A percentile compares a stretch with the other conserved stretches of the same genome.
Conservation (phyloP, 2,329 filamentous ascomycete species). For the Aspergillus versicolor region DNA sequence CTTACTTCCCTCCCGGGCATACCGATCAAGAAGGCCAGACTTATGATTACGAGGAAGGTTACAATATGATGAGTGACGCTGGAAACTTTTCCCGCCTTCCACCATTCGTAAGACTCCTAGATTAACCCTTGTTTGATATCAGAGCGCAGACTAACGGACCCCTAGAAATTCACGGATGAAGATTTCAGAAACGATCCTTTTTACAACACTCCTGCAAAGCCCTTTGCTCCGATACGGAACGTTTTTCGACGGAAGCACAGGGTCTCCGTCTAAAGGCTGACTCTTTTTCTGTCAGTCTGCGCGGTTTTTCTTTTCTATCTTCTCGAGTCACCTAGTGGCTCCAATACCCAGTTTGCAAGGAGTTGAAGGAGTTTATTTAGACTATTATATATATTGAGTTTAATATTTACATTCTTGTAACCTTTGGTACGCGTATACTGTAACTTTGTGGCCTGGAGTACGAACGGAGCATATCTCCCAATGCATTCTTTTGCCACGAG, state of each 20-base stretch:
- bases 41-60: slow-evolving; percentile 81
- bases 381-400: background rate
- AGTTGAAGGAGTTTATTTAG: background rate
- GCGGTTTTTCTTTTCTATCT: background rate
- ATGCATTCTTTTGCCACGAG: background rate
- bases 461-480: background rate
- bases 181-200: slow-evolving; percentile 43
- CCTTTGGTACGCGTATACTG: too few species aligned
- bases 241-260: slow-evolving; percentile 27
- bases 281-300: background rate
- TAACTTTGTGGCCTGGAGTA: background rate
- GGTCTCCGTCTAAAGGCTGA: slow-evolving; percentile 8
- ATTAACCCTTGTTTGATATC: background rate
- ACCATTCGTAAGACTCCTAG: slow-evolving; percentile 60
- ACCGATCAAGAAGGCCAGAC: slow-evolving; percentile 66
- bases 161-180: slow-evolving; percentile 41
- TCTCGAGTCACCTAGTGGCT: background rate
- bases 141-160: slow-evolving; percentile 12
- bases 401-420: too few species aligned
- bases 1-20: slow-evolving; percentile 71
- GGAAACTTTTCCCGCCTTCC: slow-evolving; percentile 73
- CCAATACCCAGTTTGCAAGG: background rate
- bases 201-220: slow-evolving; percentile 33
- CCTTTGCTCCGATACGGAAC: slow-evolving; percentile 28
- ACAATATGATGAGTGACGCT: slow-evolving; percentile 72